Evolutionary conservation across 2,329 filamentous ascomycete species (phyloP), one percentile per base, ranked within the genome.

Genomic region (Penicillium fuscoglaucum): DNA sequence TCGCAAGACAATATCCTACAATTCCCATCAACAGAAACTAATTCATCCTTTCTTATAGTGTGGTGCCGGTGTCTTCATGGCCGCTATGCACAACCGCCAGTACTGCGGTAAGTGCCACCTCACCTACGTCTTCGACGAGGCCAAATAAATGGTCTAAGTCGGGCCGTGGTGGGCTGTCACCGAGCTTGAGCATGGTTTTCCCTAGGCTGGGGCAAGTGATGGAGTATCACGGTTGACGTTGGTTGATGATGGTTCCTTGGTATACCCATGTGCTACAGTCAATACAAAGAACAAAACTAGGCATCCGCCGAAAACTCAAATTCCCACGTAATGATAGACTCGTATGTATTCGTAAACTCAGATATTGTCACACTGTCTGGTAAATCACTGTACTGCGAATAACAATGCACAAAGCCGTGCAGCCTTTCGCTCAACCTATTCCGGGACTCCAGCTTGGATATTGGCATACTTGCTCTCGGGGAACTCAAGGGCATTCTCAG

Each of bases 51-150:
- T 44, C 61, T 54, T 59, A 49, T 66, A 96, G 92, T 99, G 95
- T 82, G 95, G 95, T 87, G 95, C 96, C 75, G 95, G 95, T 93
- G 89, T 99, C 85, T 99, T 99, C 90, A 99, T 99, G 95, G 95
- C 95, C 79, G 91, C 95, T 79, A 98, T 98, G 93, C 90, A 96
- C 83, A 96, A 99, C 84, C 91, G 95, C 80, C 96, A 99, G 84
- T 96, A 97, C 89, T 96, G 92, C 76, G 86, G 85, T 69, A 83
- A 83, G 73, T 88, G 86, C 82, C 86, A 88, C 78, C 80, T 88
- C 69, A 88, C 86, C 79, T 88, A 88, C 77, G 85, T 88, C 76
- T 88, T 88, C 76, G 86, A 88, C 76, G 85, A 88, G 77, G 80
- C 82, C 72, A 84, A 84, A 72, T 84, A 83, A 70, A 69, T 66